These are phyloP conservation scores for Agaricales sp. DNA, from an alignment of 1,284 basidiomycete species.

Conservation along the genomic window DNA sequence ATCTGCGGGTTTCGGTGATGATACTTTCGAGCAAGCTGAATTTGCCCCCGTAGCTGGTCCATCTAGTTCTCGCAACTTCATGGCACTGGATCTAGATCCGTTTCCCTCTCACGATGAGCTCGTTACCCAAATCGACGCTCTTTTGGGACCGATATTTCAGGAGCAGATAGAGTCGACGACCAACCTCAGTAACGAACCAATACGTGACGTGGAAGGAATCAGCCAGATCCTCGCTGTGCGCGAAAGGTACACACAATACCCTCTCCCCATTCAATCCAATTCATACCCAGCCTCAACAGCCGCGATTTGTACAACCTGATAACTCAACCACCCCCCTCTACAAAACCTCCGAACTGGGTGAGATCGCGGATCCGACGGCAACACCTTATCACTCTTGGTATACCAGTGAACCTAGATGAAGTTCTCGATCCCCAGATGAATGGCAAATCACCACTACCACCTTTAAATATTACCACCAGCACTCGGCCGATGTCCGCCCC, in stretches of 20 bases:
- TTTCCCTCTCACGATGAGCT: conserved; percentile 48
- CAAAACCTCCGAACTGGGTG: conserved; percentile 84
- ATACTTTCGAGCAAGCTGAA: conserved; percentile 27
- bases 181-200: conserved; percentile 57
- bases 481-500: conserved; percentile 72
- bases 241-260: conserved; percentile 67
- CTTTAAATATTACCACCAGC: conserved; percentile 67
- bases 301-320: conserved; percentile 68
- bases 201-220: conserved; percentile 72
- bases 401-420: conserved; percentile 91
- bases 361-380: conserved; percentile 81
- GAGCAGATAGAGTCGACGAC: conserved; percentile 30
- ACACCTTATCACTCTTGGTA: conserved; percentile 81
- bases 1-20: conserved; percentile 27
- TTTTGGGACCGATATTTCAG: conserved; percentile 59
- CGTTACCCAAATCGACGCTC: conserved; percentile 48
- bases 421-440: conserved; percentile 61
- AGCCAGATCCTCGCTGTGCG: conserved; percentile 66
- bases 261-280: too few relatives aligned
- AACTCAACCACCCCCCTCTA: conserved; percentile 50
- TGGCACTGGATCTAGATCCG: conserved; percentile 55
- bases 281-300: conserved; percentile 31
- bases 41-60: conserved; percentile 30
- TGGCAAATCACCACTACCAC: conserved; percentile 56
- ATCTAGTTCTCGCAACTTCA: conserved; percentile 39